These are phyloP conservation scores for Rhexocercosporidium sp. DNA, from an alignment of 2,329 filamentous ascomycete species.

Conservation along the genomic window DNA sequence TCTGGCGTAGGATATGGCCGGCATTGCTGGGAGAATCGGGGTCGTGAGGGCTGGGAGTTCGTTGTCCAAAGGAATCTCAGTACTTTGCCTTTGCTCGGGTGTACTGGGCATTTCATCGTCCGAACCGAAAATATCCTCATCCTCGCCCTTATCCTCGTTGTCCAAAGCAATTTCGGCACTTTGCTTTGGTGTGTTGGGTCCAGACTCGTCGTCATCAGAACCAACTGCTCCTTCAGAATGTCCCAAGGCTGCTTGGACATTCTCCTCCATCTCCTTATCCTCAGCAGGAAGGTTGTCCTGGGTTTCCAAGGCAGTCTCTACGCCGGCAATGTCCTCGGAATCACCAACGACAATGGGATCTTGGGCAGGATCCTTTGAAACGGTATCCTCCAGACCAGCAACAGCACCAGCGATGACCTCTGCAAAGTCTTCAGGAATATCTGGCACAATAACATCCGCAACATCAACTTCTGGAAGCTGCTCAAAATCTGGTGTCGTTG, in stretches of 20 bases:
- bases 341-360: not conserved
- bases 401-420: too few species aligned
- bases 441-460: too few species aligned
- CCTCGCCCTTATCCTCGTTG: not conserved
- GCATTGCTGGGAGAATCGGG: not conserved
- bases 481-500: too few species aligned
- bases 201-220: not conserved
- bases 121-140: too few species aligned
- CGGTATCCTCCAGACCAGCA: not conserved
- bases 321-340: not conserved
- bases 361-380: not conserved
- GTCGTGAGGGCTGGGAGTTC: not conserved
- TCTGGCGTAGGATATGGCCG: not conserved
- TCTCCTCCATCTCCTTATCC: too few species aligned
- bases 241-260: too few species aligned
- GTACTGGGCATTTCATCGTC: not conserved
- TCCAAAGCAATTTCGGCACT: not conserved
- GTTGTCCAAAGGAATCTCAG: not conserved
- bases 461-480: too few species aligned
- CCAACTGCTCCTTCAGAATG: too few species aligned
- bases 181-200: not conserved
- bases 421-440: too few species aligned
- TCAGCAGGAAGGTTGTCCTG: too few species aligned
- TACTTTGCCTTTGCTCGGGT: not conserved
- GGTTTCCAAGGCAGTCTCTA: too few species aligned